phyloP scores from a whole-genome alignment of 2,329 filamentous ascomycete species.

The Plectosphaerella plurivora region DNA sequence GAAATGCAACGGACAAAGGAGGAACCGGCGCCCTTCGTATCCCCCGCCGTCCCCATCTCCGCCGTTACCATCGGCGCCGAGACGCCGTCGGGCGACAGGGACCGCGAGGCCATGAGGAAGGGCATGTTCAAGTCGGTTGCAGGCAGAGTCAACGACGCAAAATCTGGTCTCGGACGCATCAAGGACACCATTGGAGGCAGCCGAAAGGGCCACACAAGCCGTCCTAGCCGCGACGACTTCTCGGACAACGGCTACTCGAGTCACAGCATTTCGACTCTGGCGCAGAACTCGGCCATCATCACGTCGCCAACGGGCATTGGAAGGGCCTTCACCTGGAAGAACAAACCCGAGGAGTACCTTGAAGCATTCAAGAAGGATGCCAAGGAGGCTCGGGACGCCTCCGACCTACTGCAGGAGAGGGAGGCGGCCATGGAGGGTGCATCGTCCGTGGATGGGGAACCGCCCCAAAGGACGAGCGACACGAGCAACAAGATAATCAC shows the following conservation, averaged over 20 bases:
- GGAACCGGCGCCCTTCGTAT: constrained; percentile 36
- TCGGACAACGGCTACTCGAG: constrained; percentile 29
- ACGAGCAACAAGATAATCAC: constrained; percentile 3
- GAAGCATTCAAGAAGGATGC: constrained; percentile 10
- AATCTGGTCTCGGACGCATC: constrained; percentile 77
- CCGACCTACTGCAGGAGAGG: background rate
- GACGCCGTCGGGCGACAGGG: constrained; percentile 29
- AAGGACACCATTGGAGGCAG: constrained; percentile 73
- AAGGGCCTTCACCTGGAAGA: constrained; percentile 60
- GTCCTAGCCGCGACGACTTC: constrained; percentile 54
- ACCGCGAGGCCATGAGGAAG: constrained; percentile 56
- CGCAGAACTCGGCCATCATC: constrained; percentile 27
- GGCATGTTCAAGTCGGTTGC: constrained; percentile 76
- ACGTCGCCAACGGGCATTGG: constrained; percentile 34
- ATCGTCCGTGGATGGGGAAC: constrained; percentile 4
- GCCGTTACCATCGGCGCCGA: constrained; percentile 39
- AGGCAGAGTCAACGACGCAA: constrained; percentile 73
- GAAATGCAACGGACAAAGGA: constrained; percentile 41
- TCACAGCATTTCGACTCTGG: constrained; percentile 28
- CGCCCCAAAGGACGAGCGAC: background rate
- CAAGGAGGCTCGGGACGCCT: constrained; percentile 4
- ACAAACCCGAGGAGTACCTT: constrained; percentile 57
- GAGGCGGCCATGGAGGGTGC: background rate
- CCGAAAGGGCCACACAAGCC: constrained; percentile 46
- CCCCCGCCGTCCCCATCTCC: constrained; percentile 38